Conservation (phyloP, 1,284 basidiomycete species). For the Trametes hirsuta region DNA sequence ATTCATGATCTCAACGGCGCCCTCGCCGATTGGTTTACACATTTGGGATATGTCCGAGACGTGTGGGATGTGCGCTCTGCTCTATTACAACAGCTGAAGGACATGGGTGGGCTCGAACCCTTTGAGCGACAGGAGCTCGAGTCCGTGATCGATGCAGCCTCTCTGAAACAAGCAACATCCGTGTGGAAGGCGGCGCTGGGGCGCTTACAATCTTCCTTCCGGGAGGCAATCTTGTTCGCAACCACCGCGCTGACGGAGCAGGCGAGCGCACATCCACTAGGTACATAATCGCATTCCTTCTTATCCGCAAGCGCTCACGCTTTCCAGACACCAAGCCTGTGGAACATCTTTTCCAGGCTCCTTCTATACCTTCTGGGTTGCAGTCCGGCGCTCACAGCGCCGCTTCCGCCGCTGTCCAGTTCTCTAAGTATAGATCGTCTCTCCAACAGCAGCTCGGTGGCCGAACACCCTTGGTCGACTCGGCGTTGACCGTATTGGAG, state of each 20-base stretch:
- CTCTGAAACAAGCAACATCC: conserved; percentile 50
- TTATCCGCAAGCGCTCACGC: not conserved
- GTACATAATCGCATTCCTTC: conserved; percentile 28
- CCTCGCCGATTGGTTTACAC: conserved; percentile 58
- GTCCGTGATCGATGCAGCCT: conserved; percentile 52
- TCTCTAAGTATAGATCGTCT: conserved; percentile 58
- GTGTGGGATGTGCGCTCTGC: conserved; percentile 67
- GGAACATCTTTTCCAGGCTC: conserved; percentile 57
- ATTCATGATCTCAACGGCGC: conserved; percentile 47
- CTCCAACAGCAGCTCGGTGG: conserved; percentile 62
- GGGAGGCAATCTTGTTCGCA: conserved; percentile 41
- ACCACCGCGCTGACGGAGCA: conserved; percentile 35
- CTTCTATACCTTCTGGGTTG: conserved; percentile 48
- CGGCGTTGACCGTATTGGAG: conserved; percentile 61
- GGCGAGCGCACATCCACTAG: conserved; percentile 31
- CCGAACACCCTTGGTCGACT: conserved; percentile 60
- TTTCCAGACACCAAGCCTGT: conserved; percentile 52
- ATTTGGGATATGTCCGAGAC: conserved; percentile 58
- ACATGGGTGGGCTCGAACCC: conserved; percentile 44
- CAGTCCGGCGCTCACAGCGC: conserved; percentile 42
- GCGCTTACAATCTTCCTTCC: conserved; percentile 49
- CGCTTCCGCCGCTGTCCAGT: conserved; percentile 45
- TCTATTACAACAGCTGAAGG: conserved; percentile 49
- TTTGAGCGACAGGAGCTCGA: conserved; percentile 47
- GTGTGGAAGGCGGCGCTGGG: conserved; percentile 59